Conservation (phyloP, 2,329 filamentous ascomycete genomes). For the Drechslera avenae region DNA sequence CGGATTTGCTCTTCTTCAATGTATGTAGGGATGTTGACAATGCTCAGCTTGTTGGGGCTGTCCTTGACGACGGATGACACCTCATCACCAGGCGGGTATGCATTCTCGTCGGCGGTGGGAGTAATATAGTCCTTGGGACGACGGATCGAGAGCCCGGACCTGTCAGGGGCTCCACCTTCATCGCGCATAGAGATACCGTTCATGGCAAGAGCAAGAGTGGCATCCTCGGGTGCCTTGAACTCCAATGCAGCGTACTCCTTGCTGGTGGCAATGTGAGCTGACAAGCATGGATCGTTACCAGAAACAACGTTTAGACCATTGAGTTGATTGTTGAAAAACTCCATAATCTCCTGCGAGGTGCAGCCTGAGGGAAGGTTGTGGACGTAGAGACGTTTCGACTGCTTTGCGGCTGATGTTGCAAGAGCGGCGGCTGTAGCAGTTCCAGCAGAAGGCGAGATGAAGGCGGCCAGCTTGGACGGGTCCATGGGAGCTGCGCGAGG, state of each 20-base stretch:
- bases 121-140: conserved; percentile 98
- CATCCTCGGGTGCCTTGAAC: conserved; percentile 84
- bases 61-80: conserved; percentile 84
- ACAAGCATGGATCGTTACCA: conserved; percentile 80
- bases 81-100: conserved; percentile 71
- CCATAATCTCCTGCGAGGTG: conserved; percentile 76
- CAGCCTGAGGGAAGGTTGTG: conserved; percentile 76
- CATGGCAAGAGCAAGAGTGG: conserved; percentile 87
- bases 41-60: conserved; percentile 91
- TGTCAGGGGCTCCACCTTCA: conserved; percentile 57
- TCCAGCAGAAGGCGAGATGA: conserved; percentile 87
- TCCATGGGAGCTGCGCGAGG: conserved; percentile 96
- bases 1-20: conserved; percentile 90
- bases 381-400: conserved; percentile 88
- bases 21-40: conserved; percentile 86
- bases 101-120: conserved; percentile 67
- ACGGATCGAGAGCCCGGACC: conserved; percentile 71
- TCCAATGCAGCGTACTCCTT: conserved; percentile 83
- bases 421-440: conserved; percentile 75
- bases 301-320: conserved; percentile 95
- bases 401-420: conserved; percentile 89
- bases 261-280: conserved; percentile 81
- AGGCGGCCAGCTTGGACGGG: conserved; percentile 88
- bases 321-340: conserved; percentile 95
- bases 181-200: conserved; percentile 86